Conservation (phyloP, 371 early-diverging fungal genomes). For the Zopfochytrium polystomum region DNA sequence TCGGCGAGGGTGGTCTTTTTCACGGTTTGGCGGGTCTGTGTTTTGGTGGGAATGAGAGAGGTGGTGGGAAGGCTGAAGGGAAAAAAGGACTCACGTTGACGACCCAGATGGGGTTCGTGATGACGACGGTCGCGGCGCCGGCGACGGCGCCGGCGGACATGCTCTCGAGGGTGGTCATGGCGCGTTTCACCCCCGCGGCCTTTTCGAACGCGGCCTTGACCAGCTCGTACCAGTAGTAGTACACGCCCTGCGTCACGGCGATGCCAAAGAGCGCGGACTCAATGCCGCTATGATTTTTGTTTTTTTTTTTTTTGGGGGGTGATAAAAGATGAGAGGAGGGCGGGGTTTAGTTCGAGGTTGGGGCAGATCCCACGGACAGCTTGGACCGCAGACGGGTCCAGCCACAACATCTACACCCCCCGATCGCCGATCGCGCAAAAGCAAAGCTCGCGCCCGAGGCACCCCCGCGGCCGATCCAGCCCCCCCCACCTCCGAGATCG, state of each 20-base stretch:
- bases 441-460: too few species aligned
- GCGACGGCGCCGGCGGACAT: constrained; percentile 92
- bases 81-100: constrained; percentile 67
- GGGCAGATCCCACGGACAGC: too few species aligned
- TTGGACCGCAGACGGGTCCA: too few species aligned
- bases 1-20: constrained; percentile 42
- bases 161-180: constrained; percentile 78
- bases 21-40: constrained; percentile 47
- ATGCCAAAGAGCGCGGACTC: constrained; percentile 94
- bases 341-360: too few species aligned
- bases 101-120: constrained; percentile 98
- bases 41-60: too few species aligned
- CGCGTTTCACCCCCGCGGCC: constrained; percentile 48
- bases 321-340: constrained; percentile 6
- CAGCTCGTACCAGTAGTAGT: constrained; percentile 92
- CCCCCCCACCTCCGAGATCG: too few species aligned
- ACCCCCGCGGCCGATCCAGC: too few species aligned
- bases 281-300: constrained; percentile 85
- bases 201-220: constrained; percentile 82
- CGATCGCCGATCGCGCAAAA: too few species aligned
- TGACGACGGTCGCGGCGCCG: constrained; percentile 54
- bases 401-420: too few species aligned
- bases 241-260: constrained; percentile 90
- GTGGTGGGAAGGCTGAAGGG: neutral
- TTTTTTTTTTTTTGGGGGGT: neutral